Percentiles rank a stretch among this genome's conserved stretches.
phyloP scores from a whole-genome alignment of 2,329 filamentous ascomycete species.

The Camptophora hylomeconis region DNA sequence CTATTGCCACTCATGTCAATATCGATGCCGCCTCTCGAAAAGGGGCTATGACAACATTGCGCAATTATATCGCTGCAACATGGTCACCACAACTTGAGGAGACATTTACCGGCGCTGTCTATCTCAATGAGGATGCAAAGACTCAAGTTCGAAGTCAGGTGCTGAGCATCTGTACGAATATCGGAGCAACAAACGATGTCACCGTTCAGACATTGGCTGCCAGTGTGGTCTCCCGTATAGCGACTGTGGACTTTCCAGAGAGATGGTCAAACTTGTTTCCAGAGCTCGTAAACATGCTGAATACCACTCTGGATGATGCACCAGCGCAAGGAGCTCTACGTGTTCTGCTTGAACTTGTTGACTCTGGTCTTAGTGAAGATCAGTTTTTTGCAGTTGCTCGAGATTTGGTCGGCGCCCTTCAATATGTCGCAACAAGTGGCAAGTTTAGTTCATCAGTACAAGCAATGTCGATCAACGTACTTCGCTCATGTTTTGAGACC shows the following conservation, averaged over 20 bases:
- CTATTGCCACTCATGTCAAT: conserved; percentile 64
- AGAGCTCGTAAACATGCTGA: conserved; percentile 61
- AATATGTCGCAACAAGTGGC: conserved; percentile 66
- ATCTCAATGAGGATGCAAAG: conserved; percentile 62
- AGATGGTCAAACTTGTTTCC: conserved; percentile 86
- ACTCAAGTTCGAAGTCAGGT: conserved; percentile 58
- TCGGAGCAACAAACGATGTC: conserved; percentile 34
- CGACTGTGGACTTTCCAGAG: conserved; percentile 82
- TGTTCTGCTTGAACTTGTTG: conserved; percentile 78
- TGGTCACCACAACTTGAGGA: conserved; percentile 71
- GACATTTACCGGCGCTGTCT: conserved; percentile 47
- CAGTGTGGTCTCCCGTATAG: conserved; percentile 86
- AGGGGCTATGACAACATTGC: conserved; percentile 64
- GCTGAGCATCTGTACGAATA: conserved; percentile 62
- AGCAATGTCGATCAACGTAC: conserved; percentile 77
- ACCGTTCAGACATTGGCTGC: conserved; percentile 42
- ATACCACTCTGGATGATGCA: conserved; percentile 55
- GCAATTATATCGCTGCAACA: conserved; percentile 69
- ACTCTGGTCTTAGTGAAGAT: conserved; percentile 84
- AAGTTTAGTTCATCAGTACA: conserved; percentile 62
- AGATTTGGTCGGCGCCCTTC: conserved; percentile 72
- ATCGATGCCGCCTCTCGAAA: conserved; percentile 68
- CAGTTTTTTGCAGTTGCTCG: conserved; percentile 87
- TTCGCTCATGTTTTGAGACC: conserved; percentile 83
- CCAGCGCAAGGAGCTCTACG: conserved; percentile 83